phyloP scores from a whole-genome alignment of 305 asterid genomes.

The Solanum hybrid region DNA sequence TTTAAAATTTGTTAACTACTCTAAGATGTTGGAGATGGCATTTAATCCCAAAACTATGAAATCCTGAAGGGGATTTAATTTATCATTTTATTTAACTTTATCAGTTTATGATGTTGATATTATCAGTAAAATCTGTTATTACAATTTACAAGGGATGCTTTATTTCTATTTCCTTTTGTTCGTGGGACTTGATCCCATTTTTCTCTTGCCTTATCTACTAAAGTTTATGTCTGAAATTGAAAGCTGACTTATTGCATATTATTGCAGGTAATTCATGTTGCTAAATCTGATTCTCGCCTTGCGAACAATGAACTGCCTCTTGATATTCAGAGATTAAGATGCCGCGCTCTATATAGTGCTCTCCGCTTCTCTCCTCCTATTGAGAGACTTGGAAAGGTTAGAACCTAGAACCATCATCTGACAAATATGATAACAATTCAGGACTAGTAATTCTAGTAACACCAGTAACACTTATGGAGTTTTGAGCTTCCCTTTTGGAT shows the following conservation, averaged over 20 bases:
- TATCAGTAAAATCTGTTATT: neutral
- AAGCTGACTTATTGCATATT: constrained; percentile 10
- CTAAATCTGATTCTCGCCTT: constrained; percentile 89
- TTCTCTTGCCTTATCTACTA: neutral
- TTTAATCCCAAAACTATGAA: neutral
- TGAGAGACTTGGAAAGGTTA: constrained; percentile 79
- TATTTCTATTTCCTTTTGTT: neutral
- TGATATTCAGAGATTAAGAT: constrained; percentile 89
- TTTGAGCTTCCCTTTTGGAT: neutral
- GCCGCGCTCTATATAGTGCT: constrained; percentile 83
- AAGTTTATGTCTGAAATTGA: neutral
- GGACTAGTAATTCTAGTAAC: neutral
- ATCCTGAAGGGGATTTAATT: neutral
- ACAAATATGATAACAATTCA: neutral
- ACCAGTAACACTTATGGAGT: neutral
- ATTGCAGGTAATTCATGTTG: constrained; percentile 79
- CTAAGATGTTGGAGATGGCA: neutral
- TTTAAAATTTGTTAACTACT: neutral
- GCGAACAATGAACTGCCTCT: constrained; percentile 94
- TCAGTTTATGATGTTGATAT: neutral
- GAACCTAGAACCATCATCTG: constrained; percentile 23
- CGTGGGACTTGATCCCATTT: neutral
- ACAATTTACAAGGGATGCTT: neutral
- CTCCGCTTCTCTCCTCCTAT: constrained; percentile 79
- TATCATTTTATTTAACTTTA: neutral